phyloP scores from a whole-genome alignment of 116 monocot genomes.

The Papilionanthe hybrid region DNA sequence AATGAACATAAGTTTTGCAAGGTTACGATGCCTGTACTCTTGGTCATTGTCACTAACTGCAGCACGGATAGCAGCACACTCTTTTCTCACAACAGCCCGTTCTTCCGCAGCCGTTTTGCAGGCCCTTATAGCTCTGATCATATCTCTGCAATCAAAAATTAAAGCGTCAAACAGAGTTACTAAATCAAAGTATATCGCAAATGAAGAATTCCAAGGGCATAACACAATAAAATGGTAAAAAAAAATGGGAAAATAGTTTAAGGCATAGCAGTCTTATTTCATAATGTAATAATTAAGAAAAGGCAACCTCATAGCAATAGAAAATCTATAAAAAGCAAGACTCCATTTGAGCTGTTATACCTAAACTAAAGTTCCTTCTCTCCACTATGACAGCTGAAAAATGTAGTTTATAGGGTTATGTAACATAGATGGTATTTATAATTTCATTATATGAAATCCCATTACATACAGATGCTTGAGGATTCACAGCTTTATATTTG shows the following conservation, averaged over 20 bases:
- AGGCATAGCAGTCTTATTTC: not conserved
- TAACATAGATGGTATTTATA: no score
- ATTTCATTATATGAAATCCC: no score
- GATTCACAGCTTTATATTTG: no score
- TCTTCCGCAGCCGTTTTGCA: constrained; percentile 99
- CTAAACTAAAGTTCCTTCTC: not conserved
- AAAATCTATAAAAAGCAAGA: not conserved
- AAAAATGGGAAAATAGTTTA: not conserved
- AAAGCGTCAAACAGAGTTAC: not conserved
- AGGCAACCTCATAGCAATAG: not conserved
- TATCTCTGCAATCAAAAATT: constrained; percentile 57
- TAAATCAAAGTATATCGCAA: not conserved
- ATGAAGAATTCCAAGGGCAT: not conserved
- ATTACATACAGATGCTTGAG: no score
- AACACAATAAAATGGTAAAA: not conserved
- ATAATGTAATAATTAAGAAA: not conserved
- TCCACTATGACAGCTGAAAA: not conserved
- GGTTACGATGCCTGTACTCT: constrained; percentile 92
- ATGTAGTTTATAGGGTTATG: no score
- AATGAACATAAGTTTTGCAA: constrained; percentile 99
- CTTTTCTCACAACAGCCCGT: constrained; percentile 94
- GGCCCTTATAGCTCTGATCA: constrained; percentile 97
- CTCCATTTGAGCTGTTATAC: not conserved
- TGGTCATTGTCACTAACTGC: constrained; percentile 95
- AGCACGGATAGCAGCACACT: constrained; percentile 96